A percentile compares a stretch with the other conserved stretches of the same genome.
Evolutionary conservation across 2,329 filamentous ascomycete species (phyloP).

Genomic region (Fusarium sororula): DNA sequence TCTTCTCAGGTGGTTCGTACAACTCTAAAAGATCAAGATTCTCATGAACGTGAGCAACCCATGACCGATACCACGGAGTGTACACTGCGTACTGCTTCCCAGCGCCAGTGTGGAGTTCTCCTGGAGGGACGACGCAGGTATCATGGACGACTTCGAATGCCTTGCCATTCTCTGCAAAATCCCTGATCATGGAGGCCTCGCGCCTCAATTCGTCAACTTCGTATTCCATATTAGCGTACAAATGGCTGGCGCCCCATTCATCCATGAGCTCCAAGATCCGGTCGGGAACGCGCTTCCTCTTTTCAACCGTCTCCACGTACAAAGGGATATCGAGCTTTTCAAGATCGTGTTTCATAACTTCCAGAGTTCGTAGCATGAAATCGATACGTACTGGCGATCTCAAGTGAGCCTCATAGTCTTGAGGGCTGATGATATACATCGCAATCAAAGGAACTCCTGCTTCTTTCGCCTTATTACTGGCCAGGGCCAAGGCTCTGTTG

Average conservation of each 20-base stretch:
- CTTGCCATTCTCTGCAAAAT: slow-evolving; percentile 70
- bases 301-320: slow-evolving; percentile 75
- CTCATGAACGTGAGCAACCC: slow-evolving; percentile 76
- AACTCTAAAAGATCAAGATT: slow-evolving; percentile 73
- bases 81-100: slow-evolving; percentile 89
- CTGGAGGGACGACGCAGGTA: slow-evolving; percentile 83
- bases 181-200: slow-evolving; percentile 72
- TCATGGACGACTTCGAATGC: slow-evolving; percentile 80
- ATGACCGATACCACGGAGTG: slow-evolving; percentile 81
- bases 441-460: slow-evolving; percentile 77
- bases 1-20: slow-evolving; percentile 58
- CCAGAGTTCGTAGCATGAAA: slow-evolving; percentile 79
- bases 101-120: slow-evolving; percentile 69
- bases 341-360: slow-evolving; percentile 72
- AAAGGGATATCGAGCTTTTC: slow-evolving; percentile 79
- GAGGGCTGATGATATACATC: slow-evolving; percentile 81
- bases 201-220: slow-evolving; percentile 89
- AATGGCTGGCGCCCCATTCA: slow-evolving; percentile 76
- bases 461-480: slow-evolving; percentile 71
- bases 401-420: slow-evolving; percentile 86
- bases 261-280: slow-evolving; percentile 72
- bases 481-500: slow-evolving; percentile 75
- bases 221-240: slow-evolving; percentile 89
- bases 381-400: slow-evolving; percentile 79
- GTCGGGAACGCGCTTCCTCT: slow-evolving; percentile 68